phyloP scores from a whole-genome alignment of 768 basidiomycete species.

The Hygrocybe punicea region DNA sequence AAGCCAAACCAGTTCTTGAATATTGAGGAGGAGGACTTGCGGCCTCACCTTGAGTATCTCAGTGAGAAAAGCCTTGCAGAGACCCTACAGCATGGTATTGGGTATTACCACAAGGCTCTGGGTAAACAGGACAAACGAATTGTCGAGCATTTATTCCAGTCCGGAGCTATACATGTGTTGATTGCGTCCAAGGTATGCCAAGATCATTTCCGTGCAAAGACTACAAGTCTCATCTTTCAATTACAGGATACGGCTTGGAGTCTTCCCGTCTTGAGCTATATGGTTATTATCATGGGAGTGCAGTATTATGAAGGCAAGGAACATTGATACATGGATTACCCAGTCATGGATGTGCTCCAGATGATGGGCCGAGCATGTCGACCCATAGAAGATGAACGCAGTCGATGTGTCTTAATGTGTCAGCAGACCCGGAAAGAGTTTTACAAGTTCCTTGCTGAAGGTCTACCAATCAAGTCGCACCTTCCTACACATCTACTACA shows the following conservation, averaged over 20 bases:
- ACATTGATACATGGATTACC: constrained; percentile 96
- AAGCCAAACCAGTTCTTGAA: constrained; percentile 85
- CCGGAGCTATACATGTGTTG: constrained; percentile 86
- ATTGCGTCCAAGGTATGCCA: constrained; percentile 78
- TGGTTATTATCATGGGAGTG: constrained; percentile 99
- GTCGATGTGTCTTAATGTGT: constrained; percentile 94
- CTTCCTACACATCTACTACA: constrained; percentile 85
- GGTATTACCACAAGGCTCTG: constrained; percentile 92
- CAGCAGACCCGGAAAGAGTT: constrained; percentile 98
- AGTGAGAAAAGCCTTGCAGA: constrained; percentile 72
- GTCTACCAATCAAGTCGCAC: constrained; percentile 96
- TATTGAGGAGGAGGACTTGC: constrained; percentile 77
- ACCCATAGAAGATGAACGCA: constrained; percentile 80
- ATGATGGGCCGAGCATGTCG: constrained; percentile 99
- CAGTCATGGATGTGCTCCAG: constrained; percentile 96
- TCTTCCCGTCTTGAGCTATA: constrained; percentile 88
- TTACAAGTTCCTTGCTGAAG: constrained; percentile 96
- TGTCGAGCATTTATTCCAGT: constrained; percentile 67
- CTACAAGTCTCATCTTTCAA: background rate
- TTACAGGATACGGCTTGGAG: constrained; percentile 92
- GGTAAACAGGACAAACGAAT: constrained; percentile 63
- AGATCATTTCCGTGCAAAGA: background rate
- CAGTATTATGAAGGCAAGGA: constrained; percentile 96
- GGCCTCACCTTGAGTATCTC: constrained; percentile 84
- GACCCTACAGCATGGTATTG: constrained; percentile 84